Percentiles rank a stretch among this genome's conserved stretches.
Conservation (phyloP, 2,329 filamentous ascomycete species). For the Colletotrichum theobromicola region DNA sequence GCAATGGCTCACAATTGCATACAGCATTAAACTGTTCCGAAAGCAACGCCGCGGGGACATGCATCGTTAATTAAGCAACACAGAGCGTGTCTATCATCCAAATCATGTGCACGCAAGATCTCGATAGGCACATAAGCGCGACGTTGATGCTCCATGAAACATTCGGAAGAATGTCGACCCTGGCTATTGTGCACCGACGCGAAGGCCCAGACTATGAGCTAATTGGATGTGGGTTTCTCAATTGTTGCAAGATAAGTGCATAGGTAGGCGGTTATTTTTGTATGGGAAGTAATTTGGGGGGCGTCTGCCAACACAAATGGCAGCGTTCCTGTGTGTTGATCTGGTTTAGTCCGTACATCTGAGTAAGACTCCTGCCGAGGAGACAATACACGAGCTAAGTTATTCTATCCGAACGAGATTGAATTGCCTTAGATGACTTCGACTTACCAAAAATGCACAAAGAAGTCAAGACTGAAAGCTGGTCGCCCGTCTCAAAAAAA, state of each 20-base stretch:
- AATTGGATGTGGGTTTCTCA: accelerated
- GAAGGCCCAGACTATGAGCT: background rate
- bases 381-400: background rate
- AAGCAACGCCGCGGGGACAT: background rate
- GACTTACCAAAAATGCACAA: background rate
- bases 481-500: background rate
- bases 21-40: accelerated
- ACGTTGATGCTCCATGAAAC: background rate
- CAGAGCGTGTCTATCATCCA: background rate
- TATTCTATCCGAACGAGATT: background rate
- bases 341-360: background rate
- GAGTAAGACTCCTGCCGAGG: background rate
- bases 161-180: background rate
- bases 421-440: background rate
- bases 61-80: background rate
- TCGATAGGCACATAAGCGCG: background rate
- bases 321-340: background rate
- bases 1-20: too few relatives aligned
- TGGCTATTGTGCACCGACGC: background rate
- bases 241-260: too few relatives aligned
- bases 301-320: too few relatives aligned
- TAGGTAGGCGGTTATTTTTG: too few relatives aligned
- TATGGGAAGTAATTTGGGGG: too few relatives aligned
- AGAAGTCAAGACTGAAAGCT: background rate
- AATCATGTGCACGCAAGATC: background rate